Conservation (phyloP, 2,329 filamentous ascomycete genomes). For the Hymenoscyphus repandus region DNA sequence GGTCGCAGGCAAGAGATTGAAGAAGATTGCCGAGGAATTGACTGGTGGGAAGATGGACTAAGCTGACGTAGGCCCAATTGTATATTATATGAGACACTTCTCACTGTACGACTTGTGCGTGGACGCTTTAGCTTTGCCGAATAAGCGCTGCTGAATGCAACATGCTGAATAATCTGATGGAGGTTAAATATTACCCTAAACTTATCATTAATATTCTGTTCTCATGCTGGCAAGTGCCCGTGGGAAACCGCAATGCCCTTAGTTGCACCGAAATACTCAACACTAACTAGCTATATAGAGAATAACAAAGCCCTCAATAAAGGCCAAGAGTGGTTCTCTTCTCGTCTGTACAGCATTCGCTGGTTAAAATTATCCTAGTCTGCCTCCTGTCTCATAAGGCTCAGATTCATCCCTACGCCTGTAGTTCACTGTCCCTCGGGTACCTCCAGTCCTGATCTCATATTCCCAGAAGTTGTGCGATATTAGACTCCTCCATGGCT, state of each 20-base stretch:
- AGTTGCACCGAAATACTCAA: no score
- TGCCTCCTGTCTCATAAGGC: background rate
- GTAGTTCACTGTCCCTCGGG: background rate
- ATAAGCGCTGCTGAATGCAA: no score
- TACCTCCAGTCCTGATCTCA: background rate
- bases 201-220: no score
- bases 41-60: conserved; percentile 58
- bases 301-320: no score
- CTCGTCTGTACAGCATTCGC: background rate
- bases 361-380: background rate
- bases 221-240: no score
- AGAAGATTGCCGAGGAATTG: conserved; percentile 59
- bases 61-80: conserved; percentile 4
- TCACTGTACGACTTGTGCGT: background rate
- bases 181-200: no score
- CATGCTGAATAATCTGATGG: no score
- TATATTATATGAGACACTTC: conserved; percentile 14
- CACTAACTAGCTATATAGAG: no score
- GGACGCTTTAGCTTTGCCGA: background rate
- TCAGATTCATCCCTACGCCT: background rate
- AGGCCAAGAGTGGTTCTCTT: no score
- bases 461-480: no score
- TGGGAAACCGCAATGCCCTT: no score
- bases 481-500: no score
- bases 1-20: conserved; percentile 52